Base-by-base conservation (phyloP, 2,329 filamentous ascomycete species). In the Talaromyces sp. region DNA sequence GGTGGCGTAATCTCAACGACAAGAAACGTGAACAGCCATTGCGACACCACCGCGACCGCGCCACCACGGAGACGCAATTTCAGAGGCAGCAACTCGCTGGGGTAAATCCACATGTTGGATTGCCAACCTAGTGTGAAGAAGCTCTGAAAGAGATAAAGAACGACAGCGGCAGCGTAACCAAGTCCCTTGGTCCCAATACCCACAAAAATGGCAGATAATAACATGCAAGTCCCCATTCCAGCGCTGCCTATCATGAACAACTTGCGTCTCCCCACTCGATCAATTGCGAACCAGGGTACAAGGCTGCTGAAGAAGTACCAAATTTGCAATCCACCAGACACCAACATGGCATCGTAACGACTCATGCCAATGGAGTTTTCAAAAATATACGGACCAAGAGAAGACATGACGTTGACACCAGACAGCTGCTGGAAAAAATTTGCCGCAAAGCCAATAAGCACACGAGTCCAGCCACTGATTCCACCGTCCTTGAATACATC, bases 121-220 rank as follows among this genome's bases (percentile, higher is more conserved):
- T 88, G 71, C 81, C 84, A 87, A 1, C 84, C 85, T 0, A 86
- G 85, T 32, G 86, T 87, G 64, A 89, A 89, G 58, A 85, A 86
- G 2, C 85, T 84, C 66, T 89, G 89, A 73, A 88, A 89, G 3
- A 85, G 81, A 74, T 89, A 89, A n/a, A 89, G 74, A 60, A 86
- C 86, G 4, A 88, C 85, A 10, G 81, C 73, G 5, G 75, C 74
- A 50, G 74, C 75, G 66, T 75, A 77, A 43, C 73, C 65, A 5
- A 67, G 62, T 2, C 63, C 38, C 3, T 62, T 17, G 4, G 63
- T 60, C 10, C 62, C 69, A 6, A 72, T 72, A 51, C 75, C 76
- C 62, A 77, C 55, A 38, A 74, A 77, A 43, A 58, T 72, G 43
- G 77, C 75, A 21, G 73, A 73, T 50, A 77, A 74, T 14, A 75